These are phyloP conservation scores for Penicillium sp. DNA, from an alignment of 2,329 filamentous ascomycete genomes.

Conservation along the genomic window DNA sequence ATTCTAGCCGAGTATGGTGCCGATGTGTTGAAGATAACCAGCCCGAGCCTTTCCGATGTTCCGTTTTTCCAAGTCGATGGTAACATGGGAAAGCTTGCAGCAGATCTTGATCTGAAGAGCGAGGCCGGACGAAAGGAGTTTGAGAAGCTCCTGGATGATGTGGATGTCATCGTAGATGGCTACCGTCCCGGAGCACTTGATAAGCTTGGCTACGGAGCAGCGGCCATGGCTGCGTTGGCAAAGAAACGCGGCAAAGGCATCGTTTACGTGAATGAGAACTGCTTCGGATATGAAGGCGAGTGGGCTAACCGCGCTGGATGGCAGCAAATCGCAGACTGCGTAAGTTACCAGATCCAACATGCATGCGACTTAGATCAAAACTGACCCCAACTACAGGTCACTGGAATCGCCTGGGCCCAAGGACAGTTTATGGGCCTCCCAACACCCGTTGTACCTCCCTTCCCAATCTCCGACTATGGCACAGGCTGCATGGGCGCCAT, in stretches of 20 bases:
- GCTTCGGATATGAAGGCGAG: conserved; percentile 64
- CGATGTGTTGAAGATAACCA: conserved; percentile 70
- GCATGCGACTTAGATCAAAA: background rate
- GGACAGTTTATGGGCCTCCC: conserved; percentile 43
- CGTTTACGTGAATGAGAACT: conserved; percentile 71
- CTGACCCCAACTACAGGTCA: conserved; percentile 32
- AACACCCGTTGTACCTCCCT: conserved; percentile 45
- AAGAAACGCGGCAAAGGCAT: conserved; percentile 59
- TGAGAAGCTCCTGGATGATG: conserved; percentile 59
- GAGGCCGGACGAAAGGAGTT: conserved; percentile 55
- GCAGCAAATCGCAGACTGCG: conserved; percentile 71
- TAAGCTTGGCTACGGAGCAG: conserved; percentile 61
- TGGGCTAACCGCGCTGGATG: conserved; percentile 66
- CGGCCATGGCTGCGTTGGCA: conserved; percentile 54
- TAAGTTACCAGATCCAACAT: conserved; percentile 34
- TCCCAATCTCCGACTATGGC: conserved; percentile 62
- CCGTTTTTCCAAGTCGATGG: conserved; percentile 72
- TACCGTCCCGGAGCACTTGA: conserved; percentile 67
- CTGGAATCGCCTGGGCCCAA: conserved; percentile 43
- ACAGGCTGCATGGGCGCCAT: conserved; percentile 71
- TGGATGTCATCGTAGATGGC: conserved; percentile 67
- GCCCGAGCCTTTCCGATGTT: conserved; percentile 64
- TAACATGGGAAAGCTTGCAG: conserved; percentile 68
- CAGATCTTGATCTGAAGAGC: conserved; percentile 63
- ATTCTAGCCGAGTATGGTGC: conserved; percentile 74